These are phyloP conservation scores for Diplodia sapinea DNA, from an alignment of 2,329 filamentous ascomycete genomes.

Conservation along the genomic window DNA sequence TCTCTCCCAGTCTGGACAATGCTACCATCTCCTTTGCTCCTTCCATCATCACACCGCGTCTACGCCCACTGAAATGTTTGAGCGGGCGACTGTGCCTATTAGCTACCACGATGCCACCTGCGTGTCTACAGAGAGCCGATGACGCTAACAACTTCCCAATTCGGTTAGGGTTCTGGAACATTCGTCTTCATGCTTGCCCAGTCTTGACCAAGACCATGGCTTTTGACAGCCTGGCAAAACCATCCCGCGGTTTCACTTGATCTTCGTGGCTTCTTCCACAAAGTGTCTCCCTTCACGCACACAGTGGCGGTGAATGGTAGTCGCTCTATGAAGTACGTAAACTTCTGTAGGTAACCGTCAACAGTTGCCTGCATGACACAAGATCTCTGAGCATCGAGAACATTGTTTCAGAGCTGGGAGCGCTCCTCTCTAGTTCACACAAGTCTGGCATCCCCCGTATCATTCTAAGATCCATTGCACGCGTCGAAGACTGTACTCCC, in stretches of 20 bases:
- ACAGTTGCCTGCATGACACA: constrained; percentile 1
- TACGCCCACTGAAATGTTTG: background rate
- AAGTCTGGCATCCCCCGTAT: no score
- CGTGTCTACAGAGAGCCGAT: background rate
- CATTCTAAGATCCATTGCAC: background rate
- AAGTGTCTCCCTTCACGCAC: no score
- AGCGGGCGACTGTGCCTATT: no score
- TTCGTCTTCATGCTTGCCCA: background rate
- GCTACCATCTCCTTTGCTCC: background rate
- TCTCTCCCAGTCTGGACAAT: background rate
- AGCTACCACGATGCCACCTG: background rate
- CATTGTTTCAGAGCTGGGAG: background rate
- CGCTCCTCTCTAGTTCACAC: background rate
- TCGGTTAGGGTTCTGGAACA: background rate
- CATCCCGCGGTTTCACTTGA: background rate
- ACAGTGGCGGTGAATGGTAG: background rate
- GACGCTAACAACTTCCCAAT: background rate
- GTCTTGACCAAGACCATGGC: no score
- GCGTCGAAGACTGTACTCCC: no score
- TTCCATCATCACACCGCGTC: background rate
- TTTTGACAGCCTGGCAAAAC: no score
- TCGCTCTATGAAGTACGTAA: background rate
- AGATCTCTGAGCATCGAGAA: background rate
- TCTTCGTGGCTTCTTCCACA: background rate
- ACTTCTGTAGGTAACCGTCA: background rate